Percentiles rank a stretch among this genome's conserved stretches.
Conservation (phyloP, 148 eudicot genomes). For the Tetragonia tetragonoides region DNA sequence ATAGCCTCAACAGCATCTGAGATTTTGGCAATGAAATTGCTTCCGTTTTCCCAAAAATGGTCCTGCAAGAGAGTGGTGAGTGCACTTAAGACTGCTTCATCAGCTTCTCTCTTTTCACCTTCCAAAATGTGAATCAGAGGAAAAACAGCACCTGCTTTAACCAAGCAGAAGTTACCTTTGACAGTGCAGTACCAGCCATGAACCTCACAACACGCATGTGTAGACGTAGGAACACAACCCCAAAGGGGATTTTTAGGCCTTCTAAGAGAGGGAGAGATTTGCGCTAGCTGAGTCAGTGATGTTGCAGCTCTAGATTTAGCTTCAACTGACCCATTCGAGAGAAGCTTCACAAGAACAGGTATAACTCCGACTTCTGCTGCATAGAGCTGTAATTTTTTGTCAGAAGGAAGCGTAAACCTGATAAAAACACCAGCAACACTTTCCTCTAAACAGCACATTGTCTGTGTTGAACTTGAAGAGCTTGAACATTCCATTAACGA, state of each 20-base stretch:
- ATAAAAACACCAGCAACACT: conserved; percentile 53
- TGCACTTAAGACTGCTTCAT: conserved; percentile 58
- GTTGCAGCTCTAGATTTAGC: conserved; percentile 64
- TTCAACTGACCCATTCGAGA: conserved; percentile 44
- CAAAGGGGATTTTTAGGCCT: conserved; percentile 43
- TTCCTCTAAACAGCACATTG: conserved; percentile 42
- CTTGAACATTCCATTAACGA: conserved; percentile 39
- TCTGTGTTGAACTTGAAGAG: conserved; percentile 26
- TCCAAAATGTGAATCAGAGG: conserved; percentile 47
- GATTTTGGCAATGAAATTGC: conserved; percentile 41
- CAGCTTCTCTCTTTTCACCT: conserved; percentile 61
- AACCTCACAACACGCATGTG: conserved; percentile 52
- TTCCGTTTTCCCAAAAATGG: conserved; percentile 66
- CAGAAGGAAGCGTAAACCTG: conserved; percentile 65
- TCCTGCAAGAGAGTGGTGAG: conserved; percentile 63
- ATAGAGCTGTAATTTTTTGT: conserved; percentile 57
- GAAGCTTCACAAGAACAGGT: conserved; percentile 56
- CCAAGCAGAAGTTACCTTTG: conserved; percentile 67
- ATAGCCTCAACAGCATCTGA: conserved; percentile 41
- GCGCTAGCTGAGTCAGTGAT: conserved; percentile 68
- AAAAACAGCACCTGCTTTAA: conserved; percentile 61
- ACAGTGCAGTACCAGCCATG: conserved; percentile 55
- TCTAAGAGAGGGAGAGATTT: conserved; percentile 38
- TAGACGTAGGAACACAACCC: conserved; percentile 52
- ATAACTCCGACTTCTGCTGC: conserved; percentile 57